A percentile compares a stretch with the other conserved stretches of the same genome.
These are phyloP conservation scores for Alternaria triticimaculans DNA, from an alignment of 2,329 filamentous ascomycete genomes.

Conservation along the genomic window DNA sequence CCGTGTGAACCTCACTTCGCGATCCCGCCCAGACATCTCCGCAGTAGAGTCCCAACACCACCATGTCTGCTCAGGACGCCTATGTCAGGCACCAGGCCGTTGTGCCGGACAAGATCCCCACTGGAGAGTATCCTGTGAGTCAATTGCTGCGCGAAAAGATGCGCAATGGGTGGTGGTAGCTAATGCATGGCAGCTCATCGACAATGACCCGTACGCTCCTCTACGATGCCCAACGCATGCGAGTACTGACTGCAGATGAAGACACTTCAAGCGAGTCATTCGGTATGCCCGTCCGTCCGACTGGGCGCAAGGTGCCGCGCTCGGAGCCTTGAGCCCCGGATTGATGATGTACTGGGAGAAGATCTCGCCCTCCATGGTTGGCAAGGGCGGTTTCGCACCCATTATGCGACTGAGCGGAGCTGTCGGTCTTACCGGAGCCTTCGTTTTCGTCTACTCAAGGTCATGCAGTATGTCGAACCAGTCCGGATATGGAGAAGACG, in stretches of 20 bases:
- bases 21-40: slow-evolving; percentile 15
- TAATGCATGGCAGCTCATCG: slow-evolving; percentile 77
- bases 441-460: slow-evolving; percentile 84
- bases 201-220: slow-evolving; percentile 89
- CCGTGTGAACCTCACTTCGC: slow-evolving; percentile 13
- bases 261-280: slow-evolving; percentile 89
- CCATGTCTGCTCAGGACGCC: slow-evolving; percentile 41
- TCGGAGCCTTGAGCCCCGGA: slow-evolving; percentile 74
- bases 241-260: slow-evolving; percentile 50
- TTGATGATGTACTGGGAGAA: slow-evolving; percentile 81
- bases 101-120: slow-evolving; percentile 78
- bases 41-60: slow-evolving; percentile 24
- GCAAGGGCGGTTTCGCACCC: slow-evolving; percentile 80
- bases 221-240: slow-evolving; percentile 9
- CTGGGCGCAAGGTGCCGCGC: slow-evolving; percentile 73
- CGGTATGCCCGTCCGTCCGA: slow-evolving; percentile 86
- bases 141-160: slow-evolving; percentile 35
- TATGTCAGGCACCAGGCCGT: slow-evolving; percentile 51
- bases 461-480: slow-evolving; percentile 72
- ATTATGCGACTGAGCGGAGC: slow-evolving; percentile 80
- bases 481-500: not conserved
- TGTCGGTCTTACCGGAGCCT: slow-evolving; percentile 77
- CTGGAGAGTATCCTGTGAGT: slow-evolving; percentile 86
- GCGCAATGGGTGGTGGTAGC: slow-evolving; percentile 32
- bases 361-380: slow-evolving; percentile 83